phyloP scores from a whole-genome alignment of 164 flowering plant genomes.

The Brasenia schreberi region DNA sequence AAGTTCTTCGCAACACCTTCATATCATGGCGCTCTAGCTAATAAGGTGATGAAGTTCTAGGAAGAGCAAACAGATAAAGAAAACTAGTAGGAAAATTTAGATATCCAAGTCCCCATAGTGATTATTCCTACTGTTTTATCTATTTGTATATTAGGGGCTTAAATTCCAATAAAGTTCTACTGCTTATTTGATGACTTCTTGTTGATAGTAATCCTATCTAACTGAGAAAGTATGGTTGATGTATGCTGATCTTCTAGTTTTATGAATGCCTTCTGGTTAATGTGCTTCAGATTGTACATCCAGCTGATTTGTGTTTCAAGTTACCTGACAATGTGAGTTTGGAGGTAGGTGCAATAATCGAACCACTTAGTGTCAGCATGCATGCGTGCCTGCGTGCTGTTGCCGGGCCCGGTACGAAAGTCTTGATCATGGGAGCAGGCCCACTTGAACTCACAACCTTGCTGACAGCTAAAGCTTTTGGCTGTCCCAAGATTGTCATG shows the following conservation, averaged over 20 bases:
- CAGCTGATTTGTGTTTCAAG: constrained; percentile 64
- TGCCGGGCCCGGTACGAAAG: constrained; percentile 57
- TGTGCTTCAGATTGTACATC: constrained; percentile 49
- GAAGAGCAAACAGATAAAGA: neutral
- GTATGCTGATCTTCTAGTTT: no score
- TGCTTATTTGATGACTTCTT: no score
- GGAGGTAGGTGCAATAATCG: constrained; percentile 88
- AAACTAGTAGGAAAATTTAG: no score
- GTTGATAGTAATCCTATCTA: no score
- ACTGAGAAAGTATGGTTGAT: no score
- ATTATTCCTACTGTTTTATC: no score
- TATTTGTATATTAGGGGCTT: no score
- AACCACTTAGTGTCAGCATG: constrained; percentile 75
- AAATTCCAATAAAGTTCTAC: no score
- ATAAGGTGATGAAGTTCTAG: constrained; percentile 28
- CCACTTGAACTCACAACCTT: constrained; percentile 67
- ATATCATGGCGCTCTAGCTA: constrained; percentile 56
- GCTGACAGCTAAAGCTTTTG: constrained; percentile 66
- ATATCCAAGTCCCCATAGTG: no score
- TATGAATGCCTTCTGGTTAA: neutral
- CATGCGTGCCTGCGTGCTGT: constrained; percentile 74
- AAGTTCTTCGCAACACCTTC: constrained; percentile 74
- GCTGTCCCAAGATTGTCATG: constrained; percentile 53
- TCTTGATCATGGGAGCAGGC: constrained; percentile 68
- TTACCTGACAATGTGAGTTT: constrained; percentile 69